Percentiles rank a stretch among this genome's conserved stretches.
Evolutionary conservation across 2,329 filamentous ascomycete species (phyloP).

Genomic region (Phaeosphaeriaceae sp.): DNA sequence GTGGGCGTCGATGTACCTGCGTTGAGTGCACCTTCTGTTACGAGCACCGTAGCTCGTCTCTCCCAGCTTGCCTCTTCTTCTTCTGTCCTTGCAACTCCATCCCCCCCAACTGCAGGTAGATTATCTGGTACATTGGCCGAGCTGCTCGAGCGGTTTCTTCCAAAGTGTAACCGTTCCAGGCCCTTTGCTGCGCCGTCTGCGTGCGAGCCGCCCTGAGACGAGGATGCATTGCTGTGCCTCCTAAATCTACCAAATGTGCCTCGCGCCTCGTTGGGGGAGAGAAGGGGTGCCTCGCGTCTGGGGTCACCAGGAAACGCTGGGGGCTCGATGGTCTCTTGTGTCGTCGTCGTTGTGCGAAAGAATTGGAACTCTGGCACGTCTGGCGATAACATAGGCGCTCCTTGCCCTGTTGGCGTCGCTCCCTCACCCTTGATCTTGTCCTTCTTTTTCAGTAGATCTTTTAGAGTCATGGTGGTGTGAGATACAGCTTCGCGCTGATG

Average conservation of each 20-base stretch:
- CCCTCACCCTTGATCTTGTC: conserved; percentile 60
- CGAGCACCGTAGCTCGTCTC: conserved; percentile 87
- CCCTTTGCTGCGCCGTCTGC: conserved; percentile 8
- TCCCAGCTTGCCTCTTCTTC: conserved; percentile 77
- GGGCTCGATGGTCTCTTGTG: conserved; percentile 78
- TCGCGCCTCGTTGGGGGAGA: conserved; percentile 33
- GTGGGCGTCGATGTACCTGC: conserved; percentile 29
- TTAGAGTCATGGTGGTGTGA: conserved; percentile 61
- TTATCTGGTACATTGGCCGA: conserved; percentile 79
- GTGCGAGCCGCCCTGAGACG: conserved; percentile 17
- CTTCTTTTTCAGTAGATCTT: conserved; percentile 68
- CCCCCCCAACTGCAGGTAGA: conserved; percentile 74
- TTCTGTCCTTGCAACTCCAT: conserved; percentile 48
- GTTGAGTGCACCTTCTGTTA: conserved; percentile 62
- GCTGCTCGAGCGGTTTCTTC: conserved; percentile 59
- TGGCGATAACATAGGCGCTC: conserved; percentile 33
- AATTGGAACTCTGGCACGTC: conserved; percentile 73
- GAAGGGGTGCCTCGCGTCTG: conserved; percentile 34
- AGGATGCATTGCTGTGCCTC: conserved; percentile 43
- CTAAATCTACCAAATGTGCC: conserved; percentile 41
- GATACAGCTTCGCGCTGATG: conserved; percentile 18
- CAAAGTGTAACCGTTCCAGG: conserved; percentile 72
- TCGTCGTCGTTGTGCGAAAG: conserved; percentile 81
- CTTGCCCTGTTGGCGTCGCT: conserved; percentile 31
- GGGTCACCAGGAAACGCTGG: conserved; percentile 60